Base-by-base conservation (phyloP, 2,329 filamentous ascomycete genomes). In the Trichoderma koningiopsis region DNA sequence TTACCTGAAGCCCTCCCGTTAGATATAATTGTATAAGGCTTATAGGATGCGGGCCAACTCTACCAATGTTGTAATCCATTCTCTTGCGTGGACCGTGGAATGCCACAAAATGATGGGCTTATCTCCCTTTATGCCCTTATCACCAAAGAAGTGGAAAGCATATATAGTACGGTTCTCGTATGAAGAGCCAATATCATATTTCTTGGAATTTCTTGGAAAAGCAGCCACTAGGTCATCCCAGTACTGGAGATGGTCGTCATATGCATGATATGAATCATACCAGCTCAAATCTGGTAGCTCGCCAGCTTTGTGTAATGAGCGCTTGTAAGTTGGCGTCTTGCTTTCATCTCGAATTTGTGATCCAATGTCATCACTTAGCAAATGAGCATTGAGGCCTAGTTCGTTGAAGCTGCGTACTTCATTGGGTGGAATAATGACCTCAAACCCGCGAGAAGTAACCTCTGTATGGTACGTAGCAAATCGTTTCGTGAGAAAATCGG, bases 81-180 rank as follows among this genome's bases (percentile, higher is more conserved):
- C 87, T 49, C 87, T 82, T 6, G 86, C 86, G 75, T 90, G 87
- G 13, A 88, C 84, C 27, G 83, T 88, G 10, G 83, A 84, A 74
- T 89, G 86, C 74, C 85, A 84, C 40, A 89, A 80, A 53, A 88
- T 77, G 27, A 84, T 87, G 0, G 85, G 85, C 72, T 85, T 85
- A 37, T 73, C 76, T 40, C 83, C 82, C 61, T 79, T 80, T 13
- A 79, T 75, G 1, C 81, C 81, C 1, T 75, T 75, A 62, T 74
- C 78, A 2, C 86, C 87, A 76, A 81, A 88, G 65, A 89, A 79
- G 71, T 88, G 86, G 52, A 89, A 78, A 0, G 89, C 92, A 13
- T 87, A 85, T 65, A 95, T 93, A 67, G 78, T 71, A 52, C 83
- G 80, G 2, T 83, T 84, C 64, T 85, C 76, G 35, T 79, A 77